phyloP scores from a whole-genome alignment of 495 filamentous ascomycete species.

The Annulohypoxylon stygium region DNA sequence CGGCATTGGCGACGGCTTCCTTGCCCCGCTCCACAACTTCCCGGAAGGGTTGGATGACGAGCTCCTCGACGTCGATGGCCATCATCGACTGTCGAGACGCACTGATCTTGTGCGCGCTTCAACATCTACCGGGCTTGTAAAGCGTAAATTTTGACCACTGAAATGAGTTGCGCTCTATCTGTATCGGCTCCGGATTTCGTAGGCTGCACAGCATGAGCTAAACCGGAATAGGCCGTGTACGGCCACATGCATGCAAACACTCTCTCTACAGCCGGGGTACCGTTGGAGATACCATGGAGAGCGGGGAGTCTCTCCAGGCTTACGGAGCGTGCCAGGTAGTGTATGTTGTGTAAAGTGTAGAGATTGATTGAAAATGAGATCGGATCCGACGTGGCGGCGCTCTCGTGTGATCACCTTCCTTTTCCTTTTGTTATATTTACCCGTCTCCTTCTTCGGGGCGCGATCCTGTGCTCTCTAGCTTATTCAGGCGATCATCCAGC shows the following conservation, averaged over 20 bases:
- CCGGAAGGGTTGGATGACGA: conserved; percentile 55
- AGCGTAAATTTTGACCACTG: conserved; percentile 9
- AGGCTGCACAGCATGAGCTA: conserved; percentile 28
- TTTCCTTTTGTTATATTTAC: conserved; percentile 21
- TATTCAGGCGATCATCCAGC: conserved; percentile 43
- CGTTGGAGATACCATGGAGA: conserved; percentile 5
- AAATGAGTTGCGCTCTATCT: conserved; percentile 17
- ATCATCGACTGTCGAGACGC: conserved; percentile 46
- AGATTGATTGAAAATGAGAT: conserved; percentile 27
- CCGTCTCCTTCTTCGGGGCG: conserved; percentile 17
- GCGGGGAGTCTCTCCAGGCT: background rate
- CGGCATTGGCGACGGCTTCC: conserved; percentile 52
- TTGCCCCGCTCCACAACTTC: conserved; percentile 54
- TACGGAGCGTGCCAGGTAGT: background rate
- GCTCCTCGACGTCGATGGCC: conserved; percentile 55
- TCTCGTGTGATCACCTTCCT: conserved; percentile 38
- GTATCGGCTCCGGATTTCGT: conserved; percentile 2
- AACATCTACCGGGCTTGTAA: conserved; percentile 27
- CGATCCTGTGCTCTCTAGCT: conserved; percentile 32
- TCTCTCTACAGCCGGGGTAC: conserved; percentile 18
- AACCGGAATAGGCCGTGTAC: conserved; percentile 26
- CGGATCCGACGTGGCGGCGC: conserved; percentile 23
- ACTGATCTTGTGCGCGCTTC: conserved; percentile 17
- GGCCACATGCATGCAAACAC: conserved; percentile 35
- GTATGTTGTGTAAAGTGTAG: conserved; percentile 22